Conservation (phyloP, 164 flowering plant species). For the Taxillus chinensis region DNA sequence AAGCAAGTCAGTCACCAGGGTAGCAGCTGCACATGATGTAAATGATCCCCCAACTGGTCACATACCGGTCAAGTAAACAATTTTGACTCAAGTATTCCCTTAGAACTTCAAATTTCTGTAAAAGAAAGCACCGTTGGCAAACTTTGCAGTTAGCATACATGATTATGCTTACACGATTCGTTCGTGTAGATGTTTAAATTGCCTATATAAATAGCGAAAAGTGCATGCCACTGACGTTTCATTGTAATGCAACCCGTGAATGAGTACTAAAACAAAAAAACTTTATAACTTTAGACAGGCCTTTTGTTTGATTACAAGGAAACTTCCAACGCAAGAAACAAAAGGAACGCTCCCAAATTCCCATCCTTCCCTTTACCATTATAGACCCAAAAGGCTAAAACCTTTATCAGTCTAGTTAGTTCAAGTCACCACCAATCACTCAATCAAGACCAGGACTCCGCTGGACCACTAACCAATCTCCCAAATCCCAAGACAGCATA, state of each 20-base stretch:
- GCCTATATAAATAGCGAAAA: not conserved
- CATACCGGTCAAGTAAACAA: not conserved
- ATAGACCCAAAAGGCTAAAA: not conserved
- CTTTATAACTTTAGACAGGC: too few relatives aligned
- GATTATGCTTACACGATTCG: not conserved
- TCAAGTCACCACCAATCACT: not conserved
- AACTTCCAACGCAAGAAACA: not conserved
- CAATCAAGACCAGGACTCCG: not conserved
- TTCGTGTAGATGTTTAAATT: not conserved
- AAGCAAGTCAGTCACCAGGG: not conserved
- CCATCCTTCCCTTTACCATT: not conserved
- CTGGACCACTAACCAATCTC: not conserved
- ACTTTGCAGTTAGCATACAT: not conserved
- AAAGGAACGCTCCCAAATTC: not conserved
- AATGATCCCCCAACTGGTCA: not conserved
- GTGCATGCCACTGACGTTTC: not conserved
- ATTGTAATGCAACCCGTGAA: too few relatives aligned
- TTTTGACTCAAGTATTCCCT: not conserved
- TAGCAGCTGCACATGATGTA: not conserved
- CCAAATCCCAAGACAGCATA: not conserved
- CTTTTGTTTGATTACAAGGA: too few relatives aligned
- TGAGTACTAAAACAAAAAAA: too few relatives aligned
- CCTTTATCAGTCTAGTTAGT: not conserved
- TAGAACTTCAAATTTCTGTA: not conserved
- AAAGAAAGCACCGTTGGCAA: not conserved